phyloP scores from a whole-genome alignment of 257 asterid genomes.

The Ehretia macrophylla region DNA sequence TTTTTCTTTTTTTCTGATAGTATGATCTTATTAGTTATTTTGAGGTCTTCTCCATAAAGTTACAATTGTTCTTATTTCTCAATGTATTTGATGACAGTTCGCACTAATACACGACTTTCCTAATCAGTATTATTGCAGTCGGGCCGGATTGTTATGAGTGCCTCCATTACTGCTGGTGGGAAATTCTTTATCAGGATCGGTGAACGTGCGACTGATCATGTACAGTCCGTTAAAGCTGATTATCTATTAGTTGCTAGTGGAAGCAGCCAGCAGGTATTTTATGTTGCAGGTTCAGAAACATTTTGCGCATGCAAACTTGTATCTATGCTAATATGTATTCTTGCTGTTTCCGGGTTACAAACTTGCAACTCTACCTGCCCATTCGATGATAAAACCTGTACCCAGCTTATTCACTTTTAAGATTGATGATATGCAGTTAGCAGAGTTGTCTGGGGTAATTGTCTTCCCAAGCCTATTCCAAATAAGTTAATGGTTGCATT shows the following conservation, averaged over 20 bases:
- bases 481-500: neutral
- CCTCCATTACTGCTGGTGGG: constrained; percentile 43
- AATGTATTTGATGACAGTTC: constrained; percentile 3
- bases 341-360: constrained; percentile 60
- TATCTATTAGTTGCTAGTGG: constrained; percentile 85
- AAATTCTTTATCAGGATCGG: constrained; percentile 68
- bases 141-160: constrained; percentile 70
- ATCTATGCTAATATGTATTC: constrained; percentile 13
- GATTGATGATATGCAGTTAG: constrained; percentile 65
- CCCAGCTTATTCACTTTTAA: constrained; percentile 98
- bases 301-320: constrained; percentile 2
- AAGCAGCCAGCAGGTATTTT: constrained; percentile 77
- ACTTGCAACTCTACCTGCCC: constrained; percentile 81
- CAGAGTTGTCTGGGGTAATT: constrained; percentile 89
- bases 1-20: too few relatives aligned
- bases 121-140: constrained; percentile 69
- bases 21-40: too few relatives aligned
- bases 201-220: constrained; percentile 54
- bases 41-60: too few relatives aligned
- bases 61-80: too few relatives aligned
- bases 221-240: constrained; percentile 62
- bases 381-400: constrained; percentile 82
- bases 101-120: constrained; percentile 28
- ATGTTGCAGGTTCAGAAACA: constrained; percentile 11
- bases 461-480: constrained; percentile 6